Conservation (phyloP, 768 basidiomycete genomes). For the Favolaschia claudopus region DNA sequence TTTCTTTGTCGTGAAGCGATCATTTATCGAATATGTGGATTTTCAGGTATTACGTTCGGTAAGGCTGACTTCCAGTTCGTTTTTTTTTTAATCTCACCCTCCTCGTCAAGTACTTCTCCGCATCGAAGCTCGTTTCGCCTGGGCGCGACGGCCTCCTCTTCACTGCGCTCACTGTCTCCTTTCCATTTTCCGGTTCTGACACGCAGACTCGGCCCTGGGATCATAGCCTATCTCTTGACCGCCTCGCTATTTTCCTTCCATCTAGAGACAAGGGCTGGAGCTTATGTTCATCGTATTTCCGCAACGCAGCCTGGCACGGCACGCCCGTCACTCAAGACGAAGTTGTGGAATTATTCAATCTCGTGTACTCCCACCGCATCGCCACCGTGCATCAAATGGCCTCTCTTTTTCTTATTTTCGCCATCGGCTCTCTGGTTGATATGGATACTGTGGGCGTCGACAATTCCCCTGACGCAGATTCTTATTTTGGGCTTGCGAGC, state of each 20-base stretch:
- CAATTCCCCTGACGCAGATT: constrained; percentile 51
- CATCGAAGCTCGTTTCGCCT: too few species aligned
- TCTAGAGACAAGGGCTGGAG: constrained; percentile 47
- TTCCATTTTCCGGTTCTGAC: constrained; percentile 36
- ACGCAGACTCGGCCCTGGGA: constrained; percentile 23
- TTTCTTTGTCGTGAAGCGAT: not conserved
- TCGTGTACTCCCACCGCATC: not conserved
- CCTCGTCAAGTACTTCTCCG: too few species aligned
- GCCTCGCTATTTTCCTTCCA: constrained; percentile 37
- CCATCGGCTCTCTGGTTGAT: constrained; percentile 30
- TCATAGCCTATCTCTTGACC: constrained; percentile 28
- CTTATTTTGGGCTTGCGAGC: constrained; percentile 52
- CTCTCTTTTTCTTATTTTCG: constrained; percentile 28
- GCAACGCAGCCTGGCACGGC: constrained; percentile 50
- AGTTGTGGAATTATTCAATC: constrained; percentile 44
- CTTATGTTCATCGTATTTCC: constrained; percentile 53
- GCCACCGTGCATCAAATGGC: constrained; percentile 28
- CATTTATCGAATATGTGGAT: constrained; percentile 4
- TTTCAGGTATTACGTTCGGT: not conserved
- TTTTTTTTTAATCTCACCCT: not conserved
- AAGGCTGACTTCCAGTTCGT: not conserved
- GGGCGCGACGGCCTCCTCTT: constrained; percentile 6
- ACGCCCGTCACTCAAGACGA: constrained; percentile 55
- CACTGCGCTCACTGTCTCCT: constrained; percentile 23
- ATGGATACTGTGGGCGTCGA: constrained; percentile 36